Conservation (phyloP, 768 basidiomycete genomes). For the Jaapia argillacea region DNA sequence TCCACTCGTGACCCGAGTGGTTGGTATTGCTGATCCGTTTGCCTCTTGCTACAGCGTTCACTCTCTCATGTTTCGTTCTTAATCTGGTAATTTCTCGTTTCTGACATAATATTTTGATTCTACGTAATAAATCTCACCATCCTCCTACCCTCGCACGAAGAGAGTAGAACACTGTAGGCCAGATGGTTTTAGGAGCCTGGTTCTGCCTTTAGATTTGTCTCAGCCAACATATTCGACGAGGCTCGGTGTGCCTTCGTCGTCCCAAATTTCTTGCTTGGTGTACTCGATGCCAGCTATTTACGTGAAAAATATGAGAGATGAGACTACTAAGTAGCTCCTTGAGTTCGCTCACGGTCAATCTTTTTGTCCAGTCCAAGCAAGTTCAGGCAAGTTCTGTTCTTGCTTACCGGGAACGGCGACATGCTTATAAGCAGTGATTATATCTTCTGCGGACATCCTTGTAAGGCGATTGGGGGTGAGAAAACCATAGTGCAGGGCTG, state of each 20-base stretch:
- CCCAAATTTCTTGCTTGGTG: slow-evolving; percentile 35
- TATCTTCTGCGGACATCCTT: not conserved
- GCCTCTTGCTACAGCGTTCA: no score
- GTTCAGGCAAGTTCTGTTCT: slow-evolving; percentile 33
- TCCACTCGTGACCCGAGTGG: no score
- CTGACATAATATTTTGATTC: no score
- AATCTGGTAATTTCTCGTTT: no score
- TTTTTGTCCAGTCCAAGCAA: slow-evolving; percentile 39
- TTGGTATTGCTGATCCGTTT: no score
- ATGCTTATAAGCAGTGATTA: not conserved
- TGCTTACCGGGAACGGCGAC: slow-evolving; percentile 15
- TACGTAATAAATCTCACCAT: no score
- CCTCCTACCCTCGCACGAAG: slow-evolving; percentile 40
- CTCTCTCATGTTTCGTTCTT: no score
- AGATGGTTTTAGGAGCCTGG: slow-evolving; percentile 14
- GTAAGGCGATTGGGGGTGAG: no score
- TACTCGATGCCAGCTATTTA: slow-evolving; percentile 24
- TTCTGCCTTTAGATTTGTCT: slow-evolving; percentile 27
- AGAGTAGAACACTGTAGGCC: no score
- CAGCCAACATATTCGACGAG: slow-evolving; percentile 41
- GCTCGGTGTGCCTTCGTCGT: slow-evolving; percentile 38
- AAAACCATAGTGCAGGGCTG: no score
- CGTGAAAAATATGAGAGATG: not conserved
- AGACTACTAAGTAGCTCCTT: no score
- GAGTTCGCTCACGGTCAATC: slow-evolving; percentile 28